phyloP scores from a whole-genome alignment of 768 basidiomycete genomes.

The Leccinum boreale region DNA sequence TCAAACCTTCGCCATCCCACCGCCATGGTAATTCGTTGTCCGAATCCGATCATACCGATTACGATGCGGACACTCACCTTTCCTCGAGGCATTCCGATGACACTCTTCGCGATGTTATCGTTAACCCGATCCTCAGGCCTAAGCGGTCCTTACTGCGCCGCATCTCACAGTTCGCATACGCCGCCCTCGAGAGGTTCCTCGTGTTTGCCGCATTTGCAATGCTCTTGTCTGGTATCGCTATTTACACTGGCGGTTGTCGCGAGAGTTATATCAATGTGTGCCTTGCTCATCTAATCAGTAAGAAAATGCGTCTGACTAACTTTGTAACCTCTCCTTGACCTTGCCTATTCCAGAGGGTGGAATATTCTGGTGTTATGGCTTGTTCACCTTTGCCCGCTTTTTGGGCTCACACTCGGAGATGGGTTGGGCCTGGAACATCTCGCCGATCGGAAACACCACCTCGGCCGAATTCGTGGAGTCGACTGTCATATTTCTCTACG shows the following conservation, averaged over 20 bases:
- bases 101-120: conserved; percentile 46
- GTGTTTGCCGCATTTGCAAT: conserved; percentile 71
- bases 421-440: conserved; percentile 95
- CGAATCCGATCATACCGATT: conserved; percentile 57
- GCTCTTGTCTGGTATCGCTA: conserved; percentile 64
- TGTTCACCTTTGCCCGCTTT: conserved; percentile 91
- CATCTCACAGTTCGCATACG: conserved; percentile 48
- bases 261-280: conserved; percentile 76
- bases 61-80: conserved; percentile 41
- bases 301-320: conserved; percentile 20
- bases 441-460: conserved; percentile 46
- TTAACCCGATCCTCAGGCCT: conserved; percentile 8
- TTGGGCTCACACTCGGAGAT: conserved; percentile 80
- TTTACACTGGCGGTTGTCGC: conserved; percentile 88
- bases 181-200: conserved; percentile 56
- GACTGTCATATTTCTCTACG: conserved; percentile 81
- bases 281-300: conserved; percentile 89
- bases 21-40: conserved; percentile 45
- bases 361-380: conserved; percentile 91
- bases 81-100: conserved; percentile 52
- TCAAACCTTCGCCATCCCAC: conserved; percentile 31
- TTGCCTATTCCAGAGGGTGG: conserved; percentile 58
- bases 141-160: conserved; percentile 33
- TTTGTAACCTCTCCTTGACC: neutral
- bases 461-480: conserved; percentile 81